Base-by-base conservation (phyloP, 495 filamentous ascomycete genomes). In the Filosporella fistucella region DNA sequence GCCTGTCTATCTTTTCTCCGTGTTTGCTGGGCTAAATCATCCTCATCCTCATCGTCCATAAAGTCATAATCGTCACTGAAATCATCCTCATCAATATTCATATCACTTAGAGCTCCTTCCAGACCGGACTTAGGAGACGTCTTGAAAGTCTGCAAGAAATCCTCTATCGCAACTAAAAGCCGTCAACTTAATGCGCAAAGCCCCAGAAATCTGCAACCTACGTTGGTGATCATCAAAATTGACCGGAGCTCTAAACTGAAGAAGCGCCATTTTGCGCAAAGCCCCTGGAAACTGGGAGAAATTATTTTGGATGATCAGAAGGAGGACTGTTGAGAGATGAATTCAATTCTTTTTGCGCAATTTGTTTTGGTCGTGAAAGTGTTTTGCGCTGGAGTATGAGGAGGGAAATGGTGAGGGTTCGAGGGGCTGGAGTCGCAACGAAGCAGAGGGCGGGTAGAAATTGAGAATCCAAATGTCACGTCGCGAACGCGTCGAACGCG, bases 11-110 rank as follows among this genome's bases (percentile, higher is more conserved):
- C 42, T 49, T 64, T 49, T 54, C 74, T 62, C 45, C 55, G 60
- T 48, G 59, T 68, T 26, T 66, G 68, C 52, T 55, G 69, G 43
- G 67, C 68, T 28, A 71, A 73, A 10, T 69, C 71, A 36, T 78
- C 79, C 12, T 69, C 71, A 36, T 78, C 79, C 47, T 86, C 84
- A 37, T 80, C 81, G 66, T 96, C 86, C 86, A 95, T 88, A 66
- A 95, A 88, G 59, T 95, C 89, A 60, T 96, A 91, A 57, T 95
- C 90, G 60, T 96, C 90, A 67, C 86, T 91, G n/a, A 84, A 76
- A 55, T 84, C 82, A 69, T 91, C 86, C 47, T 84, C 90, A 65
- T 91, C 85, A 54, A 98, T 85, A 62, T 88, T 84, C 59, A 98
- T 75, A 42, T 86, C 83, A 50, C 87, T 80, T 25, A 98, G 68